Conservation (phyloP, 2,329 filamentous ascomycete species). For the Aspergillus ruber region DNA sequence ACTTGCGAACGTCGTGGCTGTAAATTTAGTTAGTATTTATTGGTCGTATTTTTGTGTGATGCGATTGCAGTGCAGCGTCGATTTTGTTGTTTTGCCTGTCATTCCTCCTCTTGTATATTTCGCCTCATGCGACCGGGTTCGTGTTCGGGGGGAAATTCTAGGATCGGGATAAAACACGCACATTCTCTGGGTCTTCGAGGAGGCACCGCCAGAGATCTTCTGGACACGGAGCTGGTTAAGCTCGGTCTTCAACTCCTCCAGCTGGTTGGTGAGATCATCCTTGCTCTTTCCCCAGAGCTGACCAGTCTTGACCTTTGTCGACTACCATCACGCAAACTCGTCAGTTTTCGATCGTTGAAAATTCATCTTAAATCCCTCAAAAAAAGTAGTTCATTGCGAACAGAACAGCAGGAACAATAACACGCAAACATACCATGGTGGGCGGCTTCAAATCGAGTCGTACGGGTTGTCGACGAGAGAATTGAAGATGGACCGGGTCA, state of each 20-base stretch:
- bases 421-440: slow-evolving; percentile 37
- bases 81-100: background rate
- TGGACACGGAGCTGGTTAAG: slow-evolving; percentile 94
- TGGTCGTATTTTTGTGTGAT: background rate
- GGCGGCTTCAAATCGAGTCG: slow-evolving; percentile 35
- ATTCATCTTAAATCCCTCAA: background rate
- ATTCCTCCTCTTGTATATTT: slow-evolving; percentile 2
- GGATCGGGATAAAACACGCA: slow-evolving; percentile 48
- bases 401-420: slow-evolving; percentile 1
- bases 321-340: slow-evolving; percentile 40
- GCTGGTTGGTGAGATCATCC: slow-evolving; percentile 93
- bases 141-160: background rate
- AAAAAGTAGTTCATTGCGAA: background rate
- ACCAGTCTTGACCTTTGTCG: slow-evolving; percentile 81
- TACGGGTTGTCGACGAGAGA: slow-evolving; percentile 42
- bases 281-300: slow-evolving; percentile 99
- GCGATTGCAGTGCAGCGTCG: slow-evolving; percentile 1
- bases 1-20: slow-evolving; percentile 99
- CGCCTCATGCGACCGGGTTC: background rate
- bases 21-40: slow-evolving; percentile 22
- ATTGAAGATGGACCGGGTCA: slow-evolving; percentile 37
- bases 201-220: slow-evolving; percentile 89
- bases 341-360: slow-evolving; percentile 11
- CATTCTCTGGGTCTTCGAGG: slow-evolving; percentile 97
- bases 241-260: slow-evolving; percentile 92